Evolutionary conservation across 129 eudicot genomes (phyloP).

Genomic region (Lactuca saligna): DNA sequence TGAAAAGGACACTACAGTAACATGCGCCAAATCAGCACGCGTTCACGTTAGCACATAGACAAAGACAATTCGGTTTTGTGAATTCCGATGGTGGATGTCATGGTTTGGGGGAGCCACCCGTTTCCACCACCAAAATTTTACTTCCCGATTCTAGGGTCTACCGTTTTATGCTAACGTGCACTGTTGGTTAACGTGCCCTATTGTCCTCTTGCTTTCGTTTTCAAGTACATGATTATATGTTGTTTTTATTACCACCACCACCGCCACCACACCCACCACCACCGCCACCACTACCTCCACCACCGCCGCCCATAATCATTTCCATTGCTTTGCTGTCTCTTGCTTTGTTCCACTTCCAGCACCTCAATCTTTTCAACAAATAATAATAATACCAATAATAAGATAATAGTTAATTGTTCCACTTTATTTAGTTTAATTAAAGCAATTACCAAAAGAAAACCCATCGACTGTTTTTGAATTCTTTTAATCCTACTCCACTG

Average conservation of each 20-base stretch:
- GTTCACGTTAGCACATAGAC: conserved; percentile 7
- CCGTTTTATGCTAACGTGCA: conserved; percentile 23
- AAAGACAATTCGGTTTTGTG: conserved; percentile 32
- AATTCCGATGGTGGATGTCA: conserved; percentile 24
- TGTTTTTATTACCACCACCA: background rate
- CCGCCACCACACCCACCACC: conserved; percentile 4
- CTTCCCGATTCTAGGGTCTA: conserved; percentile 36
- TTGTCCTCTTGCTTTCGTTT: conserved; percentile 22
- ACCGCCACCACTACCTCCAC: conserved; percentile 8
- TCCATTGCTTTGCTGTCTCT: conserved; percentile 34
- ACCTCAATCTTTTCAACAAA: conserved; percentile 19
- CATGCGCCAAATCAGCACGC: conserved; percentile 14
- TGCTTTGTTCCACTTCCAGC: conserved; percentile 15
- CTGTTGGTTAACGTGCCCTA: conserved; percentile 24
- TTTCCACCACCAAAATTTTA: background rate
- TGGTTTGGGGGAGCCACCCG: conserved; percentile 22
- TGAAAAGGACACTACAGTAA: background rate
- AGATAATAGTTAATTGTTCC: conserved; percentile 1
- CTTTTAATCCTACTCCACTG: background rate
- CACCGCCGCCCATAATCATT: conserved; percentile 34
- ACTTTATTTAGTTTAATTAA: conserved; percentile 25
- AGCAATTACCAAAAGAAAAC: conserved; percentile 12
- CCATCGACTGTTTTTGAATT: conserved; percentile 3
- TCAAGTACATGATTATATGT: background rate
- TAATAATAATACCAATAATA: conserved; percentile 20